Base-by-base conservation (phyloP, 345 rosid species). In the Linum lewisii region DNA sequence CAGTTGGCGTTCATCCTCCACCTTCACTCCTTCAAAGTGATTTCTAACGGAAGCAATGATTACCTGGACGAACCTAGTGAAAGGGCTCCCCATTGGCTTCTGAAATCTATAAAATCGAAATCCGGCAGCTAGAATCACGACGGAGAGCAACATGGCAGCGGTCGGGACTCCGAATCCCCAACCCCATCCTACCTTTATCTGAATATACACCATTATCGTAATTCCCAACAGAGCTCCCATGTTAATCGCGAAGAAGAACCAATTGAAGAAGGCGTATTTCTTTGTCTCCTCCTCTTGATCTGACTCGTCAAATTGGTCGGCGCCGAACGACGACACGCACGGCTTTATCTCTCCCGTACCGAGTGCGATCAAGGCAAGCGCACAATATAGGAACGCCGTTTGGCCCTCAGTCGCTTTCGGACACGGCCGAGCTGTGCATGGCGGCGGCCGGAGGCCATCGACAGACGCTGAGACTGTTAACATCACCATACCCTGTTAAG, bases 401-500 rank as follows among this genome's bases (percentile, higher is more conserved):
- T 82, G 87, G 18, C 64, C 49, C 9, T 36, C 49, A 23, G 72
- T 67, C 24, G 87, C 78, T 63, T 67, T 24, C 13, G 44, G 56
- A 76, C 90, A 81, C 0, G 76, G 75, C 21, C 7, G 34, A 2
- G n/a, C 57, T n/a, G 1, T 44, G 76, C 90, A 81, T 11, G 60
- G 70, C 0, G 76, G 76, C 0, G 90, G 87, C 29, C 73, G 82
- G 24, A 82, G 73, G 64, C 71, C 60, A 66, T 76, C 79, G 20
- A 75, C 24, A 49, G 81, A 34, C 54, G 87, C 83, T 18, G 84
- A 78, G 20, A 73, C 24, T 1, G 81, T 82, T 55, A 80, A 60
- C 54, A 75, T n/a, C 6, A 76, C 57, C 87, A 82, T 67, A 21
- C 85, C 87, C 87, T 84, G 75, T 6, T 36, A 37, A 26, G 2